phyloP scores from a whole-genome alignment of 768 basidiomycete species.

The Tricholoma saponaceum region DNA sequence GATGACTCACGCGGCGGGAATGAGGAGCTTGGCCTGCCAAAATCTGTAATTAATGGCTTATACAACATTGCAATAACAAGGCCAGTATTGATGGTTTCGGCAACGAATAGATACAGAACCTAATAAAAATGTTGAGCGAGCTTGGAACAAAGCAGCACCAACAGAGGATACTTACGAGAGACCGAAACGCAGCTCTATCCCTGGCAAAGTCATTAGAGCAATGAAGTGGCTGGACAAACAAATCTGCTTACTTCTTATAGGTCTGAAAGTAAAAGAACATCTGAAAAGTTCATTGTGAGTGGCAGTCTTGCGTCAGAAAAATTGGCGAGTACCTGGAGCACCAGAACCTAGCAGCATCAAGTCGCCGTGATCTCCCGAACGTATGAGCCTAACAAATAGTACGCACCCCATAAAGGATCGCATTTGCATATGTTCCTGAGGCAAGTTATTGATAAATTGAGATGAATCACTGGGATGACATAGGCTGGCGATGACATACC shows the following conservation, averaged over 20 bases:
- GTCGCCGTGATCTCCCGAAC: background rate
- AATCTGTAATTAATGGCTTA: slow-evolving; percentile 40
- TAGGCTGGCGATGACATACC: background rate
- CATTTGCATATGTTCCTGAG: no score
- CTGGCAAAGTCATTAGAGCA: slow-evolving; percentile 17
- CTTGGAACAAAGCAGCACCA: background rate
- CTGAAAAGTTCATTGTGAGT: slow-evolving; percentile 4
- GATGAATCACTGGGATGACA: background rate
- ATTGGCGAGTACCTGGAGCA: slow-evolving; percentile 27
- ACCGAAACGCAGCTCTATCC: slow-evolving; percentile 37
- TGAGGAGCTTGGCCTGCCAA: slow-evolving; percentile 26
- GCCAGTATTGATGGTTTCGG: slow-evolving; percentile 40
- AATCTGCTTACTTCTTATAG: slow-evolving; percentile 31
- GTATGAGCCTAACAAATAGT: slow-evolving; percentile 25
- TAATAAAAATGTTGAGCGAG: slow-evolving; percentile 5
- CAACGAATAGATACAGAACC: slow-evolving; percentile 38
- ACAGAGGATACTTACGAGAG: slow-evolving; percentile 25
- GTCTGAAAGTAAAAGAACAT: slow-evolving; percentile 31
- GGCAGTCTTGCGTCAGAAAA: background rate
- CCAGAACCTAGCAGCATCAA: no score
- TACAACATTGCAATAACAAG: slow-evolving; percentile 44
- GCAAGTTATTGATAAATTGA: background rate
- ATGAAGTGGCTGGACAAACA: background rate
- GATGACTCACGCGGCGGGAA: slow-evolving; percentile 29
- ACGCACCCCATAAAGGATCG: no score